Conservation (phyloP, 1,139 yeast species). For the Suhomyces bribrorum region DNA sequence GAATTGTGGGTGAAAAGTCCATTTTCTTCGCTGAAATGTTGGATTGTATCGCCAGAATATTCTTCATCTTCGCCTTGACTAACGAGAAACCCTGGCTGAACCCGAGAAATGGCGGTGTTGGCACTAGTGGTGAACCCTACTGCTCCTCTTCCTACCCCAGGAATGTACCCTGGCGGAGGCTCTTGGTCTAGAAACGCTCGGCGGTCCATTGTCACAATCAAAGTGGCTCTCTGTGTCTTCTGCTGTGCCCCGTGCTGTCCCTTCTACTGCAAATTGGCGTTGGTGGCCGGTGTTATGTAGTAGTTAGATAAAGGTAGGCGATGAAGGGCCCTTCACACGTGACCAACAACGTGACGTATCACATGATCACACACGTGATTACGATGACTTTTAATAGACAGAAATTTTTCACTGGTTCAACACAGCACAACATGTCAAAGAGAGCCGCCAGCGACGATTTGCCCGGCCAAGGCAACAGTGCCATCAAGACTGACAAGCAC, state of each 20-base stretch:
- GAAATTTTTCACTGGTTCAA: constrained; percentile 7
- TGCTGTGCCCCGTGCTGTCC: too few relatives aligned
- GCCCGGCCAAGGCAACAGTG: constrained; percentile 31
- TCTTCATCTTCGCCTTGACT: constrained; percentile 30
- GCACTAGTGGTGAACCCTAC: constrained; percentile 87
- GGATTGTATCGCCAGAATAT: constrained; percentile 25
- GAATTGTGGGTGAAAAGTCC: constrained; percentile 30
- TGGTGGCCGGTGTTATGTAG: too few relatives aligned
- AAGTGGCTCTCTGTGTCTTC: too few relatives aligned
- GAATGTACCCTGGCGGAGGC: constrained; percentile 87
- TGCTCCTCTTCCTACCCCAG: constrained; percentile 96
- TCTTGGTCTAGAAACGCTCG: constrained; percentile 77
- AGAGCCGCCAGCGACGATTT: constrained; percentile 52
- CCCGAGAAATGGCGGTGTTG: constrained; percentile 58
- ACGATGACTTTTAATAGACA: too few relatives aligned
- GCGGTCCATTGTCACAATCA: constrained; percentile 51
- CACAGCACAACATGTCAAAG: constrained; percentile 53
- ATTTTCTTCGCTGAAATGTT: constrained; percentile 20
- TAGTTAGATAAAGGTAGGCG: too few relatives aligned
- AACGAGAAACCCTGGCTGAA: constrained; percentile 38
- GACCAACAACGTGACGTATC: too few relatives aligned
- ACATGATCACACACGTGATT: constrained; percentile 2
- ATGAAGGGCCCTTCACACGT: too few relatives aligned
- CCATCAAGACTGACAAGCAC: constrained; percentile 22
- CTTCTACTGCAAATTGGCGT: too few relatives aligned